Evolutionary conservation across 441 rosid genomes (phyloP).

Genomic region (Adansonia rubrostipa): DNA sequence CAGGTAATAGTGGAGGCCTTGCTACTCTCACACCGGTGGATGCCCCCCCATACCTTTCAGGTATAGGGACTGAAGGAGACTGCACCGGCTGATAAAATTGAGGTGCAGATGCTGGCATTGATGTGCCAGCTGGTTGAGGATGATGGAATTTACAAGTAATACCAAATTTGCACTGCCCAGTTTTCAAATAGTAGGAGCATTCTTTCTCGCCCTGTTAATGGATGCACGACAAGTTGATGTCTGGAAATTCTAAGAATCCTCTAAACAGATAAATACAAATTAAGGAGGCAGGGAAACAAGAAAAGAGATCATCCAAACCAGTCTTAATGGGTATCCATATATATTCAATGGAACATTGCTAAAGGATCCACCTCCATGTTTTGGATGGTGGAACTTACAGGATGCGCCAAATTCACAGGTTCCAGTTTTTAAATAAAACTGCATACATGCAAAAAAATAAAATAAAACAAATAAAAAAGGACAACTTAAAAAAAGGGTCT

Average conservation of each 20-base stretch:
- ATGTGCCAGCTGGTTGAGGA: slow-evolving; percentile 79
- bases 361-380: slow-evolving; percentile 72
- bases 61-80: slow-evolving; percentile 70
- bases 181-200: slow-evolving; percentile 96
- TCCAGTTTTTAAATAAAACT: slow-evolving; percentile 90
- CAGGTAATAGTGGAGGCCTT: slow-evolving; percentile 72
- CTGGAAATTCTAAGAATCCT: not conserved
- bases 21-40: slow-evolving; percentile 70
- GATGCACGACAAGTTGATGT: not conserved
- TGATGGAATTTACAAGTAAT: slow-evolving; percentile 93
- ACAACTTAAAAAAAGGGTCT: not conserved
- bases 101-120: slow-evolving; percentile 79
- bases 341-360: slow-evolving; percentile 67
- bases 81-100: slow-evolving; percentile 93
- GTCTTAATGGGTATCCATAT: slow-evolving; percentile 81
- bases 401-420: slow-evolving; percentile 98
- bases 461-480: not conserved
- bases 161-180: slow-evolving; percentile 99
- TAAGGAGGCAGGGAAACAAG: slow-evolving; percentile 16
- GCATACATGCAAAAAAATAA: slow-evolving; percentile 33
- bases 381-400: slow-evolving; percentile 96
- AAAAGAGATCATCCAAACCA: slow-evolving; percentile 48
- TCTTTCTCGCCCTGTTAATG: slow-evolving; percentile 71
- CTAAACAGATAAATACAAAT: slow-evolving; percentile 1
- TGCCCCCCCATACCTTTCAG: slow-evolving; percentile 69